Conservation (phyloP, 306 rosid genomes). For the Hippophae tibetana region DNA sequence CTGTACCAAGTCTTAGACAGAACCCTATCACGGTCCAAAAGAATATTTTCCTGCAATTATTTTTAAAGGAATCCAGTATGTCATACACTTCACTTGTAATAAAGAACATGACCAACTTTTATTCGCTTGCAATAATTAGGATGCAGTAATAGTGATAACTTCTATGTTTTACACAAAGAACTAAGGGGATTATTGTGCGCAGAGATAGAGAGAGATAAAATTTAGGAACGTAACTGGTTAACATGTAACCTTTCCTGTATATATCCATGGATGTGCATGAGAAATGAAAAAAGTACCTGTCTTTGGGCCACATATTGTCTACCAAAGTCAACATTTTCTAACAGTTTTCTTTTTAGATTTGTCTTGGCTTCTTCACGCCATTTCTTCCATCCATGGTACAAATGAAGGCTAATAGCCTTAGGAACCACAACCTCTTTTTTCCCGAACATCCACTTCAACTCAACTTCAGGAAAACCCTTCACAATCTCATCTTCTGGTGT, state of each 20-base stretch:
- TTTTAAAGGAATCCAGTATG: conserved; percentile 11
- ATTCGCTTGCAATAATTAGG: no score
- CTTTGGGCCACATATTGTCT: conserved; percentile 55
- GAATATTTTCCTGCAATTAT: conserved; percentile 64
- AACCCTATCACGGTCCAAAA: conserved; percentile 77
- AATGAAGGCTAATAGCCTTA: conserved; percentile 63
- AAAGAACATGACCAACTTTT: conserved; percentile 3
- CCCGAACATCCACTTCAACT: conserved; percentile 86
- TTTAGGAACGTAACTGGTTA: not conserved
- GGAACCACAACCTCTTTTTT: conserved; percentile 75
- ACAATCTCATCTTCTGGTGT: conserved; percentile 70
- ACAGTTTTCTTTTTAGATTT: conserved; percentile 53
- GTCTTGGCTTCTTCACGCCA: conserved; percentile 84
- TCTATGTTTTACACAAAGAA: no score
- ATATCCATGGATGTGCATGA: conserved; percentile 4
- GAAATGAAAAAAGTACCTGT: conserved; percentile 44
- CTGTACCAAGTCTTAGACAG: conserved; percentile 83
- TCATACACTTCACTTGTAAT: conserved; percentile 9
- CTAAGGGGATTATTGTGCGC: not conserved
- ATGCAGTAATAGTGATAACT: no score
- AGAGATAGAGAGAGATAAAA: not conserved
- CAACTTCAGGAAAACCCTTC: conserved; percentile 82
- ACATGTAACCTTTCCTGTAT: conserved; percentile 3
- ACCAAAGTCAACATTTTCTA: conserved; percentile 58
- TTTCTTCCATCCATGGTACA: conserved; percentile 88